phyloP scores from a whole-genome alignment of 2,329 filamentous ascomycete genomes.

The Westerdykella ornata region DNA sequence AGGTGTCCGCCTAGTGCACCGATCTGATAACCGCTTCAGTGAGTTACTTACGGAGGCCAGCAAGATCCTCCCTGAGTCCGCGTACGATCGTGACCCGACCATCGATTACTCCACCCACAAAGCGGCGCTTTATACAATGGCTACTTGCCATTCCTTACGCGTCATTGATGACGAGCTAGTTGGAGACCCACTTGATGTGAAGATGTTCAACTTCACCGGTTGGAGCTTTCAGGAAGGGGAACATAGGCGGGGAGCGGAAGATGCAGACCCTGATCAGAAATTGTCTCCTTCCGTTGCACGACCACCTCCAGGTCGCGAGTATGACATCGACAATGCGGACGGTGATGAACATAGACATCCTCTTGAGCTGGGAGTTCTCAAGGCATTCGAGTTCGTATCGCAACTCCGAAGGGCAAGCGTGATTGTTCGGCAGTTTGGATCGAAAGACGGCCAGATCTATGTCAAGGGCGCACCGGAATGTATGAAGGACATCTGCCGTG shows the following conservation, averaged over 20 bases:
- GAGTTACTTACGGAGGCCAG: constrained; percentile 64
- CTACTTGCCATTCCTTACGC: constrained; percentile 88
- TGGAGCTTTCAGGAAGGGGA: constrained; percentile 91
- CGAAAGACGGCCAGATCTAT: constrained; percentile 76
- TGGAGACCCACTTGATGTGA: constrained; percentile 88
- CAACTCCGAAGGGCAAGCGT: constrained; percentile 89
- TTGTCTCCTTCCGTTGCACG: constrained; percentile 83
- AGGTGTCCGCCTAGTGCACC: constrained; percentile 71
- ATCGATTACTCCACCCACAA: constrained; percentile 56
- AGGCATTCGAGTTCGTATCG: constrained; percentile 90
- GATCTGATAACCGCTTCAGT: constrained; percentile 59
- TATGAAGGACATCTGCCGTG: constrained; percentile 85
- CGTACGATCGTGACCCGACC: constrained; percentile 53
- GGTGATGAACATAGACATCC: constrained; percentile 44
- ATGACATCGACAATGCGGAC: constrained; percentile 48
- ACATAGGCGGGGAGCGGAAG: constrained; percentile 56
- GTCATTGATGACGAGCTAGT: constrained; percentile 82
- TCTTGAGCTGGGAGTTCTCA: constrained; percentile 83
- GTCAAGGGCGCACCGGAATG: constrained; percentile 96
- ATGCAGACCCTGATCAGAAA: constrained; percentile 71
- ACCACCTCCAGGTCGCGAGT: constrained; percentile 60
- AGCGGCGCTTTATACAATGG: constrained; percentile 86
- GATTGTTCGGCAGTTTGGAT: constrained; percentile 79
- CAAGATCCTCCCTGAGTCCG: constrained; percentile 51
- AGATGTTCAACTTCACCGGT: constrained; percentile 96